Conservation (phyloP, 176 grass and related monocot genomes). For the Triticum monococcum region DNA sequence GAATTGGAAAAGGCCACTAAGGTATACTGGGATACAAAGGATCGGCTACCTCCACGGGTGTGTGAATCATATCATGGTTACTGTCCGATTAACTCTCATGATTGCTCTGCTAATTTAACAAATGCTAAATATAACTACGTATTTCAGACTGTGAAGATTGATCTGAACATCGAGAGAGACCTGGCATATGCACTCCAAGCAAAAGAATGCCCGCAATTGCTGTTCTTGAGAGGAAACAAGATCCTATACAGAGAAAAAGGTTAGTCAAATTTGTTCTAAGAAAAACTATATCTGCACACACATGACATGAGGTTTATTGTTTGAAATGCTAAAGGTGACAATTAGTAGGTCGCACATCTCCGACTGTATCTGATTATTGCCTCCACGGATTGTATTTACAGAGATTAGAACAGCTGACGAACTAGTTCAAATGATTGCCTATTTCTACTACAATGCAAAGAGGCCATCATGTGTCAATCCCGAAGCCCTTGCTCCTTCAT, state of each 20-base stretch:
- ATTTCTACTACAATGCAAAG: slow-evolving; percentile 98
- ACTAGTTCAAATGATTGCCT: slow-evolving; percentile 63
- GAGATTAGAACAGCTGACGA: slow-evolving; percentile 73
- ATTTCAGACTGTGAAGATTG: slow-evolving; percentile 88
- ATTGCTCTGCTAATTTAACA: neutral
- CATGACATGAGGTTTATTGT: slow-evolving; percentile 6
- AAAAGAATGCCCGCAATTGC: slow-evolving; percentile 78
- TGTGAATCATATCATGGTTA: neutral
- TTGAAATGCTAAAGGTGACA: neutral
- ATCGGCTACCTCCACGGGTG: slow-evolving; percentile 80
- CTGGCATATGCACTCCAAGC: slow-evolving; percentile 86
- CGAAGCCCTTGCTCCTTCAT: slow-evolving; percentile 39
- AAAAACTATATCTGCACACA: neutral
- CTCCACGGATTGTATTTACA: slow-evolving; percentile 21
- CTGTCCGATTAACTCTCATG: neutral
- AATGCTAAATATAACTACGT: slow-evolving; percentile 28
- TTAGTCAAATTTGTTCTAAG: slow-evolving; percentile 17
- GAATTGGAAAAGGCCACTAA: slow-evolving; percentile 90
- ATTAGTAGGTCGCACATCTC: neutral
- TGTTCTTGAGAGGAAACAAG: slow-evolving; percentile 89
- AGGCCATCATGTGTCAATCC: slow-evolving; percentile 77
- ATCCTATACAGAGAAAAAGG: slow-evolving; percentile 92
- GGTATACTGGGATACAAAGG: slow-evolving; percentile 90
- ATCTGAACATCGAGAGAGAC: slow-evolving; percentile 87
- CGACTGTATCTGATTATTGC: neutral